A percentile compares a stretch with the other conserved stretches of the same genome.
Evolutionary conservation across 148 eudicot species (phyloP).

Genomic region (Camellia lanceoleosa): DNA sequence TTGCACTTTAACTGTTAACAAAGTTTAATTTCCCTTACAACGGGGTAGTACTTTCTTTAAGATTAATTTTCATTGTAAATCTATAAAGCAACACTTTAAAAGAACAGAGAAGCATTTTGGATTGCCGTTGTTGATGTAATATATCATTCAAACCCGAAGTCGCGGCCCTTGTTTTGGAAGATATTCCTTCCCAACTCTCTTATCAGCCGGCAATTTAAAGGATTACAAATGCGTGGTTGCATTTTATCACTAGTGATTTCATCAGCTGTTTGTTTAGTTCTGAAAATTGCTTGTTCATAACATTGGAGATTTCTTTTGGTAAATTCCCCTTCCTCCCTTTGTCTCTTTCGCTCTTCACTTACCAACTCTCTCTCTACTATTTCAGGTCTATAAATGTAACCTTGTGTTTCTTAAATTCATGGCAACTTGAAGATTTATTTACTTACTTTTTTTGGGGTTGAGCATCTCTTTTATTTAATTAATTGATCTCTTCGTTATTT

Average conservation of each 20-base stretch:
- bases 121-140: not conserved
- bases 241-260: not conserved
- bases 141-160: not conserved
- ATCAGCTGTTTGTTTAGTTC: constrained; percentile 9
- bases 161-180: not conserved
- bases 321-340: not conserved
- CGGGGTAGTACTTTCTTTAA: not conserved
- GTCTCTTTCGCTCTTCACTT: not conserved
- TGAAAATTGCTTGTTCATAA: not conserved
- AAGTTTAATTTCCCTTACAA: not conserved
- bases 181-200: not conserved
- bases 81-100: not conserved
- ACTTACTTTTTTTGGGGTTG: not conserved
- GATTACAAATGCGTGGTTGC: not conserved
- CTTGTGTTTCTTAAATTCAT: not conserved
- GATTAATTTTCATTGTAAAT: not conserved
- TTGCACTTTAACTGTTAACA: not conserved
- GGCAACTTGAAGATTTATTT: not conserved
- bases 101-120: not conserved
- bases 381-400: not conserved
- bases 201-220: not conserved
- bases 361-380: not conserved
- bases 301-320: not conserved
- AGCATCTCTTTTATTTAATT: not conserved
- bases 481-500: not conserved